Evolutionary conservation across 768 basidiomycete species (phyloP).

Genomic region (Termitomyces sp.): DNA sequence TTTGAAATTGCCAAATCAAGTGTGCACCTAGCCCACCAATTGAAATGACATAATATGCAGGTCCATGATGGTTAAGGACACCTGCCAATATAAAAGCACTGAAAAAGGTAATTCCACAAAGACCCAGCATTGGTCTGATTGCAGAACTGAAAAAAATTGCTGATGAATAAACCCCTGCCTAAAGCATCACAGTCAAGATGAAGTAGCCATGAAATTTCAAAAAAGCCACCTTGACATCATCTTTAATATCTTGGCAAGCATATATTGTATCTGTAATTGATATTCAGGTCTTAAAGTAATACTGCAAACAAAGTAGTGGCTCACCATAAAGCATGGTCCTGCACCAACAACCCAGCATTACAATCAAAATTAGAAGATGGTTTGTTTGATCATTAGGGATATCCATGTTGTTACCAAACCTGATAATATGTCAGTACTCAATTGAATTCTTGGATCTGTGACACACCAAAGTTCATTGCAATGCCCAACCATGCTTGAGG

Average conservation of each 20-base stretch:
- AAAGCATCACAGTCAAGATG: background rate
- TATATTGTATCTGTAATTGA: background rate
- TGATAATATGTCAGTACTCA: constrained; percentile 19
- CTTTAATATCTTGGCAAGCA: background rate
- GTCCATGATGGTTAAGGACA: background rate
- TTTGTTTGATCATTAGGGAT: constrained; percentile 19
- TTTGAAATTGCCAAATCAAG: background rate
- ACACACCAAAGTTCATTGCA: constrained; percentile 50
- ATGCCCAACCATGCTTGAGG: constrained; percentile 58
- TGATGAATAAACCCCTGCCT: constrained; percentile 1
- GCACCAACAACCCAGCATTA: constrained; percentile 40
- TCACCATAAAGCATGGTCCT: constrained; percentile 47
- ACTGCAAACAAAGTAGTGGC: background rate
- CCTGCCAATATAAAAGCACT: background rate
- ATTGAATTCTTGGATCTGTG: constrained; percentile 26
- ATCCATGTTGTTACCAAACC: constrained; percentile 2
- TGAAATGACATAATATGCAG: background rate
- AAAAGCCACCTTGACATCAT: background rate
- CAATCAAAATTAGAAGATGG: constrained; percentile 22
- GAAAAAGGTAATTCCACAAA: background rate
- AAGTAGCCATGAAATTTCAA: background rate
- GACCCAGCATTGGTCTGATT: background rate
- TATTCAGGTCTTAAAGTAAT: background rate
- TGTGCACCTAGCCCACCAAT: background rate
- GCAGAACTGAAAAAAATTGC: background rate